Conservation (phyloP, 2,329 filamentous ascomycete species). For the Lasiodiplodia sp. region DNA sequence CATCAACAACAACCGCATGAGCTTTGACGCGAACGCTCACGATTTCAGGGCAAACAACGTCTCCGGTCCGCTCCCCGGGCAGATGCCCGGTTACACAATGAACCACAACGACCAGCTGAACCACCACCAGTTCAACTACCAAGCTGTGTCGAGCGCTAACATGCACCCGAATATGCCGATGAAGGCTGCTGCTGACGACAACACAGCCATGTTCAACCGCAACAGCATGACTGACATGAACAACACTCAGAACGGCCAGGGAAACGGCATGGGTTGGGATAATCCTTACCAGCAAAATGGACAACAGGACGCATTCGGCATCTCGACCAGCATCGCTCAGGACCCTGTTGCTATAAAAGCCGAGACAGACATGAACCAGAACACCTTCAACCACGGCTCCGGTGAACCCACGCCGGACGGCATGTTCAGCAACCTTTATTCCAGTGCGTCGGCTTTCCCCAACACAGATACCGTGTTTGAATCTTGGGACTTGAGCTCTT, state of each 20-base stretch:
- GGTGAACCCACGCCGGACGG: constrained; percentile 55
- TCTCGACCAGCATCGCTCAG: constrained; percentile 56
- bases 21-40: constrained; percentile 37
- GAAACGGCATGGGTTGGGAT: constrained; percentile 53
- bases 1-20: constrained; percentile 29
- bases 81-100: constrained; percentile 33
- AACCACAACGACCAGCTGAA: constrained; percentile 27
- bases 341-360: constrained; percentile 52
- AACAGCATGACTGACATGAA: constrained; percentile 46
- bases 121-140: constrained; percentile 40
- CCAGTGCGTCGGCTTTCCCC: constrained; percentile 52
- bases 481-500: constrained; percentile 52
- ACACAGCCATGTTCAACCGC: constrained; percentile 42
- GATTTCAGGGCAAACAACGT: constrained; percentile 41
- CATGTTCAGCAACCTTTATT: constrained; percentile 59
- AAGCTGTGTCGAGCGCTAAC: constrained; percentile 40
- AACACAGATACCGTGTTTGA: constrained; percentile 46
- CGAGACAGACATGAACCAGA: constrained; percentile 51
- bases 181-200: constrained; percentile 42
- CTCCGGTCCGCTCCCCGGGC: constrained; percentile 30
- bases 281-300: constrained; percentile 52
- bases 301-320: constrained; percentile 55
- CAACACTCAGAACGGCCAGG: constrained; percentile 45
- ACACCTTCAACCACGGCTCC: constrained; percentile 46
- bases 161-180: constrained; percentile 46